phyloP scores from a whole-genome alignment of 2,329 filamentous ascomycete genomes.

The Dactylellina haptotyla region DNA sequence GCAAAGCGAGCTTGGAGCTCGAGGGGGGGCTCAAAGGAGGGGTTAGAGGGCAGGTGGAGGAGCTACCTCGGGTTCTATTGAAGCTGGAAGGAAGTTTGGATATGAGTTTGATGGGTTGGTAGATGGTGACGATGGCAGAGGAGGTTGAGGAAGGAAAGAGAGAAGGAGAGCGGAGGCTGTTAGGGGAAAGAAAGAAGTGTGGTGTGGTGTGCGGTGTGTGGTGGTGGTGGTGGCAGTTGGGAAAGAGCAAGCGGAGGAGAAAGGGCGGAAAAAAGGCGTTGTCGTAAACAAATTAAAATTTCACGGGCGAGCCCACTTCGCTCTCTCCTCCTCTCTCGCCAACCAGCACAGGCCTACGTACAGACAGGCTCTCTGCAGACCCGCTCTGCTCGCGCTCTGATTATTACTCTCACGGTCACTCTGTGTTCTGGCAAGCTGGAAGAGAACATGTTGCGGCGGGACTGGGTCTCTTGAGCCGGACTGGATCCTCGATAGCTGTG shows the following conservation, averaged over 20 bases:
- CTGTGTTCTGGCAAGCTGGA: too few relatives aligned
- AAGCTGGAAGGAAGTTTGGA: constrained; percentile 16
- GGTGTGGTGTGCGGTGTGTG: neutral
- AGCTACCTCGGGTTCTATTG: constrained; percentile 25
- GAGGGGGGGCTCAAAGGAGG: constrained; percentile 19
- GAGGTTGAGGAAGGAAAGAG: neutral
- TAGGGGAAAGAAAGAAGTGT: too few relatives aligned
- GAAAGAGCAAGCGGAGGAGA: neutral
- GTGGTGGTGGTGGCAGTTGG: neutral
- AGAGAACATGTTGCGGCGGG: too few relatives aligned
- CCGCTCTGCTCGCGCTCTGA: neutral
- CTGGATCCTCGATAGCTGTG: too few relatives aligned
- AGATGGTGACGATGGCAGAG: constrained; percentile 6
- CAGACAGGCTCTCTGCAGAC: neutral
- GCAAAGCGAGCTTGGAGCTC: constrained; percentile 2
- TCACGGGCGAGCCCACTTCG: constrained; percentile 19
- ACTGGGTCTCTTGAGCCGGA: too few relatives aligned
- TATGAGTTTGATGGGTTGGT: constrained; percentile 15
- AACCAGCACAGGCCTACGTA: neutral
- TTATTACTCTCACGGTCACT: too few relatives aligned
- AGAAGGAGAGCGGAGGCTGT: neutral
- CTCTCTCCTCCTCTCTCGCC: neutral
- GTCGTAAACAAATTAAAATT: constrained; percentile 53
- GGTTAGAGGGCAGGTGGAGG: constrained; percentile 16
- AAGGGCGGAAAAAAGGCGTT: constrained; percentile 28